Evolutionary conservation across 192 early-diverging fungal genomes (phyloP).

Genomic region (Paraglomus brasilianum): DNA sequence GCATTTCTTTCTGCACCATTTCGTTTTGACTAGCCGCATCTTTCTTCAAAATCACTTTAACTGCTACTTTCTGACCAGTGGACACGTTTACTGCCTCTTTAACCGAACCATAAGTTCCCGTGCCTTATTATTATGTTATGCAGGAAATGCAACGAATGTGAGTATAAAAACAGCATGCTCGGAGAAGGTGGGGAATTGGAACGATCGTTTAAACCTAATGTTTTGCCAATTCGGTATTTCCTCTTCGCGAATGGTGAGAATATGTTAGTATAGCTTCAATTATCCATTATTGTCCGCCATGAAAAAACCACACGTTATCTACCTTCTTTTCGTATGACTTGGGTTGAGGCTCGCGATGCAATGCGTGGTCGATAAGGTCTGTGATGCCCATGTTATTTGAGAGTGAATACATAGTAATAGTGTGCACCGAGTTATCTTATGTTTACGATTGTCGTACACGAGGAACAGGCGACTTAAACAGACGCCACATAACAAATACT

Average conservation of each 20-base stretch:
- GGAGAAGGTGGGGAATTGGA: background rate
- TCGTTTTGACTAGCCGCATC: constrained; percentile 77
- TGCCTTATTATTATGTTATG: constrained; percentile 35
- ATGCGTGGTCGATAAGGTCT: constrained; percentile 14
- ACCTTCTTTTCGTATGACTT: constrained; percentile 28
- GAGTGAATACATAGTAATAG: background rate
- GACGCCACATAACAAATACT: no score
- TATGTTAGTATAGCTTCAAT: background rate
- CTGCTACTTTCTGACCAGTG: constrained; percentile 77
- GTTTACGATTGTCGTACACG: no score
- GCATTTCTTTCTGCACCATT: constrained; percentile 91
- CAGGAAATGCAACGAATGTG: background rate
- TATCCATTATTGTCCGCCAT: background rate
- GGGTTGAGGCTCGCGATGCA: constrained; percentile 15
- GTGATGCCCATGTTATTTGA: constrained; percentile 8
- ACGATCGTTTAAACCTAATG: constrained; percentile 13
- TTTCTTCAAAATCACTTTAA: constrained; percentile 91
- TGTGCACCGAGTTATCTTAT: no score
- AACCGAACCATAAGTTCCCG: constrained; percentile 75
- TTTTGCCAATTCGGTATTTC: constrained; percentile 27
- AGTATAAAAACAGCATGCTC: background rate
- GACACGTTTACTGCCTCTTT: constrained; percentile 62
- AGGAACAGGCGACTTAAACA: no score
- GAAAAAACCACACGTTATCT: background rate
- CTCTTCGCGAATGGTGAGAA: constrained; percentile 1